Evolutionary conservation across 495 filamentous ascomycete genomes (phyloP), one percentile per base, ranked within the genome.

Genomic region (Penicillium egyptiacum): DNA sequence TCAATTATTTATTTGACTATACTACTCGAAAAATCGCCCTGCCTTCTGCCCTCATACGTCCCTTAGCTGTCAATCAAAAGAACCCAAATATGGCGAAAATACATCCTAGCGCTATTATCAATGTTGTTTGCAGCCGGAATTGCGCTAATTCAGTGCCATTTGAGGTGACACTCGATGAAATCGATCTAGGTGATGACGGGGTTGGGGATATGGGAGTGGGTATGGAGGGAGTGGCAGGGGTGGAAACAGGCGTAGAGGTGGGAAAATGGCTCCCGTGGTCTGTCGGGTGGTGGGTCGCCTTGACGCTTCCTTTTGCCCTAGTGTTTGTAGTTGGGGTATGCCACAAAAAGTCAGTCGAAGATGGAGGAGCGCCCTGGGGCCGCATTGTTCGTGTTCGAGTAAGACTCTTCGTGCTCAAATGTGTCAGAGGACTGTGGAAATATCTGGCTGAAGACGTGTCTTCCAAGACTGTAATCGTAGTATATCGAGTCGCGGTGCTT

Each of bases 301-400:
- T 9, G 41, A 43, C 41, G 41, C 41, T 43, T 22, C 41, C 41
- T 43, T n/a, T n/a, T n/a, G n/a, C n/a, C n/a, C n/a, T n/a, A n/a
- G n/a, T n/a, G n/a, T n/a, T n/a, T n/a, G n/a, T n/a, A n/a, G 12
- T 43, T 43, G 19, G 41, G 41, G 17, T 43, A 43, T 43, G 41
- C 41, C 41, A 22, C 41, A 22, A 43, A 43, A 43, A 7, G 41
- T 43, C 19, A 22, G 41, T 43, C 41, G 41, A 43, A 43, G 41
- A 43, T 43, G 19, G 19, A 43, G n/a, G 4, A 22, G 41, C 41
- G n/a, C 41, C 41, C 41, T 43, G 19, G 41, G 19, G 41, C 41
- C 41, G 3, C 19, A 43, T 43, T 43, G 41, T 43, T 43, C 41
- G 41, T 9, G 41, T 43, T 23, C 19, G n/a, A 22, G 41, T 43